A percentile compares a stretch with the other conserved stretches of the same genome.
Conservation (phyloP, 2,329 filamentous ascomycete species). For the Trichoderma koningii region DNA sequence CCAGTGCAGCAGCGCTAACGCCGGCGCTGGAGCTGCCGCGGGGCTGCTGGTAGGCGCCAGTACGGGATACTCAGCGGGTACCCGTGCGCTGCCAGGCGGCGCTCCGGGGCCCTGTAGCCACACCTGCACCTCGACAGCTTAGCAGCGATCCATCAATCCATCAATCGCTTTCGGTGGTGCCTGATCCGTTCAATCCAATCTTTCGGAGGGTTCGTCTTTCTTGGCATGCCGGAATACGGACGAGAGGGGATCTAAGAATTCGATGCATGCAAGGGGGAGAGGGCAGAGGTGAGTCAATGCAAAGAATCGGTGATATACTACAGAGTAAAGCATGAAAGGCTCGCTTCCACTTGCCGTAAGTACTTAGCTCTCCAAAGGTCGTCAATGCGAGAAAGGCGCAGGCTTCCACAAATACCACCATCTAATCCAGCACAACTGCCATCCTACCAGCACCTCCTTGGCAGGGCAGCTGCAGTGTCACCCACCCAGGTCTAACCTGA, state of each 20-base stretch:
- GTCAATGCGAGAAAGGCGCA: not conserved
- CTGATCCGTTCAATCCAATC: not conserved
- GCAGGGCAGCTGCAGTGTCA: conserved; percentile 12
- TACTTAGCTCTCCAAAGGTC: too few species aligned
- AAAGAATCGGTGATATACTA: too few species aligned
- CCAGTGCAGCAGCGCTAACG: not conserved
- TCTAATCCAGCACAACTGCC: not conserved
- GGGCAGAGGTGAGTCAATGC: conserved; percentile 6
- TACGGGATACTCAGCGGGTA: conserved; percentile 16
- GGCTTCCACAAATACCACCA: not conserved
- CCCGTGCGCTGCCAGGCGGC: not conserved
- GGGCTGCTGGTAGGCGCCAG: conserved; percentile 2
- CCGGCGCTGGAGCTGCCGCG: not conserved
- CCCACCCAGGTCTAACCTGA: not conserved
- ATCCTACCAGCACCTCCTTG: not conserved
- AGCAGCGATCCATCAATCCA: too few species aligned
- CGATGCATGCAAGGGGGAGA: too few species aligned
- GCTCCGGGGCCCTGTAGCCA: not conserved
- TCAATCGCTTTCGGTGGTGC: not conserved
- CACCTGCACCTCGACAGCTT: too few species aligned
- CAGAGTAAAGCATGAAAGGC: too few species aligned
- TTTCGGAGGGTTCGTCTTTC: not conserved
- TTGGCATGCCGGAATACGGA: not conserved
- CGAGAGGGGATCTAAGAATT: not conserved
- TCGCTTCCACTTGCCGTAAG: not conserved